Percentiles rank a stretch among this genome's conserved stretches.
Conservation (phyloP, 805 yeast species). For the Candida saitoana region DNA sequence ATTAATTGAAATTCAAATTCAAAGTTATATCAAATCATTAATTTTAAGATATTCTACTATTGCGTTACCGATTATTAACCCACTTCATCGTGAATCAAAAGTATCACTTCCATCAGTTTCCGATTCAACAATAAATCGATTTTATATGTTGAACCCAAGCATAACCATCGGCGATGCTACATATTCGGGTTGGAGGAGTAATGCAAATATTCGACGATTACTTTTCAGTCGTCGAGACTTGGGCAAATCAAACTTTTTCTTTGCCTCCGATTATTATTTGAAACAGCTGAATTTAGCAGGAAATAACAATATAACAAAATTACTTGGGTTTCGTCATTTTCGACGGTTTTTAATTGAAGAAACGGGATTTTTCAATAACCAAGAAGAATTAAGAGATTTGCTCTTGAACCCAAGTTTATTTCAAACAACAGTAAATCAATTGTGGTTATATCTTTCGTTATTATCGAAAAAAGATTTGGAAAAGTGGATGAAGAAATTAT, state of each 20-base stretch:
- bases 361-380: constrained; percentile 1
- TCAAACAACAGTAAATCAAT: constrained; percentile 10
- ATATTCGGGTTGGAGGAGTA: not conserved
- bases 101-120: not conserved
- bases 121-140: constrained; percentile 2
- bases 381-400: not conserved
- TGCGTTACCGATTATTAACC: constrained; percentile 1
- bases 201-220: not conserved
- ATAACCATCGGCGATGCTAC: not conserved
- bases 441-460: constrained; percentile 16
- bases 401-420: not conserved
- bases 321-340: not conserved
- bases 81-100: not conserved
- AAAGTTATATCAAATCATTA: constrained; percentile 2
- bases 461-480: constrained; percentile 6
- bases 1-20: not conserved
- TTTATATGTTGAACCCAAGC: constrained; percentile 1
- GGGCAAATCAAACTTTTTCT: not conserved
- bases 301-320: not conserved
- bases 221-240: not conserved
- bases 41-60: not conserved
- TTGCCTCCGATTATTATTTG: not conserved
- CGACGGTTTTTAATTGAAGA: constrained; percentile 1
- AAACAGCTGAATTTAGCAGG: not conserved
- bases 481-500: constrained; percentile 1